Base-by-base conservation (phyloP, 371 early-diverging fungal genomes). In the Apophysomyces elegans region DNA sequence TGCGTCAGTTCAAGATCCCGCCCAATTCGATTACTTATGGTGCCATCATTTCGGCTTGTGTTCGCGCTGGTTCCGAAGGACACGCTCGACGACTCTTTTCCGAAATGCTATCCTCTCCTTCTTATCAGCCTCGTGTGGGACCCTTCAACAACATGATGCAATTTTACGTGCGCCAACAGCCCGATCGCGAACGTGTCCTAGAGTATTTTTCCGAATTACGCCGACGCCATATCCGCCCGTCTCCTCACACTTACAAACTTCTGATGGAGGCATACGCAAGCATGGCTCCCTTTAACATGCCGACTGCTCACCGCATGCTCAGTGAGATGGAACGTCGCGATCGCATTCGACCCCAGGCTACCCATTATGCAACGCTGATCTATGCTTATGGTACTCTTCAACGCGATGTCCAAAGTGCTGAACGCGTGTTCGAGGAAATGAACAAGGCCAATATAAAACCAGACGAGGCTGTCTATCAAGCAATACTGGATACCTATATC, bases 141-240 rank as follows among this genome's bases (percentile, higher is more conserved):
- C 87, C 86, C 0, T 86, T 85, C 61, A 88, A 88, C 63, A 78
- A 84, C 58, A 86, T 88, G 87, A 88, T 88, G 56, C 88, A 88
- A 61, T 86, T 86, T 50, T 86, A 86, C 67, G 84, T 85, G 5
- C 85, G 87, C 43, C 86, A 88, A 44, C 79, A 84, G 57, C 86
- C 79, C 44, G 77, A 88, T 61, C 83, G 88, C 7, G 70, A 75
- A 9, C 78, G 79, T 6, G 87, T 81, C 0, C 64, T 88, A 43
- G 65, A 72, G 7, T 88, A 86, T 64, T 88, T 83, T 58, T 64
- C 74, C 5, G 80, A 85, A 60, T 70, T 86, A 57, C 75, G 78
- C 45, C 70, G 75, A 18, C 77, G 80, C 38, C 71, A 75, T 26
- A 74, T 88, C 57, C 60, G 73, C 37, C 88, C 88, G 4, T 83